A percentile compares a stretch with the other conserved stretches of the same genome.
These are phyloP conservation scores for Phialemoniopsis sp. DNA, from an alignment of 2,329 filamentous ascomycete species.

Conservation along the genomic window DNA sequence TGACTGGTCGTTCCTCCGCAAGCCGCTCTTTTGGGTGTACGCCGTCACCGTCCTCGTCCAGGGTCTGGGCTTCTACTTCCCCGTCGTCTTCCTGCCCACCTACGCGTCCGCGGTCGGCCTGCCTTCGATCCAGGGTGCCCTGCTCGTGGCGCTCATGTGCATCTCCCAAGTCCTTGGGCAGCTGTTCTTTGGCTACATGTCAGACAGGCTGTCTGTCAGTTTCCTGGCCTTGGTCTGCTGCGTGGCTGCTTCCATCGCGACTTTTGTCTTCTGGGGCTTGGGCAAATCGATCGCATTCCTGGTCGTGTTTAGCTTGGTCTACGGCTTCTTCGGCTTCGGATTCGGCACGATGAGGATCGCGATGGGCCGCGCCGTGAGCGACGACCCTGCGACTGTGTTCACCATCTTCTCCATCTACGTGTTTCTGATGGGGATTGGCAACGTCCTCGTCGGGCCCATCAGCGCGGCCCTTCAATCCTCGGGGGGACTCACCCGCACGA, in stretches of 20 bases:
- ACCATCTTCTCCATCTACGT: conserved; percentile 6
- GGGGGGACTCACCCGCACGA: not conserved
- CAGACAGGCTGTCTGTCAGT: conserved; percentile 47
- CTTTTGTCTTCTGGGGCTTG: conserved; percentile 59
- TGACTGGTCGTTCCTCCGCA: conserved; percentile 2
- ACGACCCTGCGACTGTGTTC: conserved; percentile 14
- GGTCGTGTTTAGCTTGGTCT: conserved; percentile 57
- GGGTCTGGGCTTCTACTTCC: conserved; percentile 59
- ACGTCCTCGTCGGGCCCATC: conserved; percentile 17
- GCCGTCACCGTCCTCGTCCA: conserved; percentile 50
- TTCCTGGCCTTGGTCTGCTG: conserved; percentile 55
- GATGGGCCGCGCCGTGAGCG: conserved; percentile 22
- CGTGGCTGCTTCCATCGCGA: conserved; percentile 48
- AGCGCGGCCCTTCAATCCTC: too few relatives aligned
- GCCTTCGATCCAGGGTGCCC: conserved; percentile 43
- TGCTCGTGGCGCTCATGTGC: conserved; percentile 57
- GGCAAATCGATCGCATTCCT: conserved; percentile 48
- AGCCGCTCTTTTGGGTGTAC: conserved; percentile 1
- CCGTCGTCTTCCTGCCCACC: conserved; percentile 56
- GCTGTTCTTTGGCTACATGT: conserved; percentile 46
- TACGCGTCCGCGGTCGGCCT: conserved; percentile 49
- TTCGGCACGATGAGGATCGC: not conserved
- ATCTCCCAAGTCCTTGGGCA: conserved; percentile 55
- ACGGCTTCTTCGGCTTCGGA: conserved; percentile 52
- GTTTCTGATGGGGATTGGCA: conserved; percentile 20